Evolutionary conservation across 2,329 filamentous ascomycete species (phyloP), one percentile per base, ranked within the genome.

Genomic region (Colletotrichum sp.): DNA sequence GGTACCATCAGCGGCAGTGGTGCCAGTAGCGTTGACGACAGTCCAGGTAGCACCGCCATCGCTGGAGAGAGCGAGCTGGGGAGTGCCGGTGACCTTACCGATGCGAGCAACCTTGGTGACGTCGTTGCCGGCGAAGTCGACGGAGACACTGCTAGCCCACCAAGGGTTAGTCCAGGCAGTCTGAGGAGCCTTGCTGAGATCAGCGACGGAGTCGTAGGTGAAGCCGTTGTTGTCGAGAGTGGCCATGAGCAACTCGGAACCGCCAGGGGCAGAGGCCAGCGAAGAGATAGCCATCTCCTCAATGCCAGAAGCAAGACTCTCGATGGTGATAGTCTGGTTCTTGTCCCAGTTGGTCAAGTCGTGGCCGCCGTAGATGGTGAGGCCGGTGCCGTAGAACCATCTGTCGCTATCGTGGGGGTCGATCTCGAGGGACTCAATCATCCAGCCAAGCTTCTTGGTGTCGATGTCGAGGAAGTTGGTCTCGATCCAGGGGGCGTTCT

Each of bases 351-450:
- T 88, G 1, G 87, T 88, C n/a, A 91, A 82, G 74, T 91, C 89
- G 67, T 88, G 87, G 2, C 90, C 88, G 12, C 89, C 89, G 48
- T 87, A 90, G 60, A 91, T 82, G 0, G 89, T 90, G n/a, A 87
- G 81, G 4, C 91, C 90, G 0, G 91, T 92, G n/a, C 88, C 90
- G 73, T 92, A 92, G 0, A 92, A 82, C 89, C 90, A 92, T 80
- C 92, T 90, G 79, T 92, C 86, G 72, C 89, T 91, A 78, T 92
- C 90, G 30, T 87, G 85, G 0, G 91, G 91, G 78, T 92, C 85
- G 66, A 92, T 92, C 26, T 89, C 89, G 9, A 92, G 81, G 1
- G 87, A 83, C 78, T 92, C 91, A 10, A 92, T 89, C 91, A 92
- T 92, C 90, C 90, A 92, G 2, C 91, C 91, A 5, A 92, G 81